phyloP scores from a whole-genome alignment of 257 asterid species.

The Anisodus tanguticus region DNA sequence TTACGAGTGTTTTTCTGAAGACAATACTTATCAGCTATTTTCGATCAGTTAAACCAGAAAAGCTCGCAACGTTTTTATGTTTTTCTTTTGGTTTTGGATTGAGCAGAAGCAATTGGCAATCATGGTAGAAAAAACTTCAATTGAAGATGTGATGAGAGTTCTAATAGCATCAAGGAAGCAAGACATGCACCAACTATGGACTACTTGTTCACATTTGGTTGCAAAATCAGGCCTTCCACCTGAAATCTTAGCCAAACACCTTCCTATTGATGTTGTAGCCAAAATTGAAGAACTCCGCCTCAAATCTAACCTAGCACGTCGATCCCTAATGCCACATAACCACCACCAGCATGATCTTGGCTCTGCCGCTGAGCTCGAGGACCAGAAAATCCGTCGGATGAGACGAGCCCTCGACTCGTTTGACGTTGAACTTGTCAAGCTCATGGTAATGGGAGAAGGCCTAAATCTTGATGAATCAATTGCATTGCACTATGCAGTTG shows the following conservation, averaged over 20 bases:
- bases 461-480: conserved; percentile 81
- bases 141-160: conserved; percentile 94
- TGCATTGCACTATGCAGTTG: conserved; percentile 87
- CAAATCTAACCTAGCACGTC: conserved; percentile 68
- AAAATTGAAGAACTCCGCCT: conserved; percentile 91
- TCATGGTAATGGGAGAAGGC: conserved; percentile 99
- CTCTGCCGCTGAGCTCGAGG: conserved; percentile 74
- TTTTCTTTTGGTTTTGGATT: not conserved
- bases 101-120: conserved; percentile 79
- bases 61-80: too few relatives aligned
- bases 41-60: too few relatives aligned
- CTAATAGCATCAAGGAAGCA: conserved; percentile 86
- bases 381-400: conserved; percentile 86
- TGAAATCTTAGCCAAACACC: conserved; percentile 79
- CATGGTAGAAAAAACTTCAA: conserved; percentile 93
- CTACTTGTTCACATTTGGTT: conserved; percentile 84
- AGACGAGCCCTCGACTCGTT: conserved; percentile 90
- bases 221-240: conserved; percentile 95
- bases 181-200: conserved; percentile 89
- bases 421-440: conserved; percentile 93
- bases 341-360: conserved; percentile 51
- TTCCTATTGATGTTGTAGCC: conserved; percentile 85
- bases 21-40: too few relatives aligned
- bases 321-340: conserved; percentile 60
- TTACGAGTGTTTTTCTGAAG: too few relatives aligned